Percentiles rank a stretch among this genome's conserved stretches.
Evolutionary conservation across 2,329 filamentous ascomycete species (phyloP).

Genomic region (Fusarium dimerum): DNA sequence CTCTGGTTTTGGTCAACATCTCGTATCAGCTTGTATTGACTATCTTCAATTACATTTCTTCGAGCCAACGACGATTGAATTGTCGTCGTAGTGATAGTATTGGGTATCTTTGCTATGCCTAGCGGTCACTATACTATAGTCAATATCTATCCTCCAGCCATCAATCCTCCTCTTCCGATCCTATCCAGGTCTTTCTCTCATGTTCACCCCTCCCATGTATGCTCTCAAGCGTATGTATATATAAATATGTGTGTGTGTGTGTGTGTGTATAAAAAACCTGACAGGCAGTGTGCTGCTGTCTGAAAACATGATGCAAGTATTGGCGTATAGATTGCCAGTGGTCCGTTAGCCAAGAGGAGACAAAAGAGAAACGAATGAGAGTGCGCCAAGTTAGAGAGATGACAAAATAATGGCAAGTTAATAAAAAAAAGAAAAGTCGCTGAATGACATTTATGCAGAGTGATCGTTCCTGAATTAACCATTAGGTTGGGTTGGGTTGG

Average conservation of each 20-base stretch:
- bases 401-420: background rate
- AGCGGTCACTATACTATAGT: slow-evolving; percentile 4
- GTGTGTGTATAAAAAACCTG: too few species aligned
- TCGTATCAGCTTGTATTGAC: background rate
- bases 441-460: slow-evolving; percentile 11
- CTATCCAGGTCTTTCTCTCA: background rate
- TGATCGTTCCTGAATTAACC: slow-evolving; percentile 18
- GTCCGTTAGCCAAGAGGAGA: background rate
- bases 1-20: background rate
- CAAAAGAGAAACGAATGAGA: background rate
- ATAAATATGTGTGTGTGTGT: background rate
- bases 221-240: background rate
- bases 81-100: slow-evolving; percentile 18
- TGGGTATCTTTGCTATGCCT: slow-evolving; percentile 22
- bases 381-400: background rate
- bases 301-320: background rate
- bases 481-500: slow-evolving; percentile 23
- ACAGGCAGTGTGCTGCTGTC: background rate
- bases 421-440: slow-evolving; percentile 12
- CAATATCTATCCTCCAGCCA: slow-evolving; percentile 9
- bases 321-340: background rate
- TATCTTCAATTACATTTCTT: background rate
- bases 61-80: slow-evolving; percentile 1
- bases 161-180: background rate
- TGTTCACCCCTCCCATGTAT: background rate